phyloP scores from a whole-genome alignment of 2,329 filamentous ascomycete genomes.

The Simplicillium sp. region DNA sequence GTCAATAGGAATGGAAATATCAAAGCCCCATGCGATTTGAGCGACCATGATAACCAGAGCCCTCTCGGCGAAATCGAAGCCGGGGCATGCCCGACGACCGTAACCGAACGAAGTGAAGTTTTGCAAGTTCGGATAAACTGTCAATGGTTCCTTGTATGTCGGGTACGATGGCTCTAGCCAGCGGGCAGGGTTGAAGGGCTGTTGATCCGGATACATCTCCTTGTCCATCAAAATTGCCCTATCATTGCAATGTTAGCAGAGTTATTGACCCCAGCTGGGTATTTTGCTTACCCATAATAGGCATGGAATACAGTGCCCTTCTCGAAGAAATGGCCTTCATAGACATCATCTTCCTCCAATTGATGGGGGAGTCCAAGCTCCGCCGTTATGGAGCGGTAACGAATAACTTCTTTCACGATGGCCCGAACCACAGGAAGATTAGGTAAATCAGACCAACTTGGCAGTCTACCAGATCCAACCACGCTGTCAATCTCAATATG shows the following conservation, averaged over 20 bases:
- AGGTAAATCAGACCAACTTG: slow-evolving; percentile 23
- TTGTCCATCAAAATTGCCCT: slow-evolving; percentile 39
- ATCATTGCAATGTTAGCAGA: slow-evolving; percentile 22
- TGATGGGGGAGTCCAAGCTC: slow-evolving; percentile 37
- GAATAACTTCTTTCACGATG: slow-evolving; percentile 32
- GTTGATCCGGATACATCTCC: slow-evolving; percentile 23
- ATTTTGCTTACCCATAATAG: slow-evolving; percentile 2
- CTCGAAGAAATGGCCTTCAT: slow-evolving; percentile 41
- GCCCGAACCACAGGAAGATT: slow-evolving; percentile 27
- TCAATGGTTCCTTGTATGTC: slow-evolving; percentile 29
- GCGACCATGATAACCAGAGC: slow-evolving; percentile 26
- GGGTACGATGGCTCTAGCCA: slow-evolving; percentile 27
- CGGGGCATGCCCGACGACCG: slow-evolving; percentile 38
- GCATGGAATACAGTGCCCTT: slow-evolving; percentile 42
- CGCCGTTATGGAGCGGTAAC: slow-evolving; percentile 38
- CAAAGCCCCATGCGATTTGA: too few relatives aligned
- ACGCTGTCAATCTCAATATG: slow-evolving; percentile 30
- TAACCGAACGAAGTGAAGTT: slow-evolving; percentile 42
- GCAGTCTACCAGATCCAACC: slow-evolving; percentile 22
- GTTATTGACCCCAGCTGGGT: neutral
- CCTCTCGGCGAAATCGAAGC: slow-evolving; percentile 29
- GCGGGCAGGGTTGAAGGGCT: slow-evolving; percentile 28
- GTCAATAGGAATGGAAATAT: too few relatives aligned
- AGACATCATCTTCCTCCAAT: slow-evolving; percentile 39
- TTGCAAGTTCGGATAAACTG: slow-evolving; percentile 24